Evolutionary conservation across 148 eudicot species (phyloP).

Genomic region (Rhododendron williamsianum): DNA sequence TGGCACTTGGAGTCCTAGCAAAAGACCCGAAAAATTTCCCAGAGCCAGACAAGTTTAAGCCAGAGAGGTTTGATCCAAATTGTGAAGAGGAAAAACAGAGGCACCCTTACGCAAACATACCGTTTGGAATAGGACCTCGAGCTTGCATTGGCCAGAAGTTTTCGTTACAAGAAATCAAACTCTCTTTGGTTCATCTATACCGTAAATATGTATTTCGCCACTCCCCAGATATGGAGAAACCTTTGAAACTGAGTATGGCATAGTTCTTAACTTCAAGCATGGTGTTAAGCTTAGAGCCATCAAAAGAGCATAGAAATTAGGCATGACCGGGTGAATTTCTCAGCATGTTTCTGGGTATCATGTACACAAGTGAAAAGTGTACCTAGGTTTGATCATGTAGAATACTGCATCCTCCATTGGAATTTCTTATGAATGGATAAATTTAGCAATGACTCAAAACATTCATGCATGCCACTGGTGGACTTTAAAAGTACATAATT

Average conservation of each 20-base stretch:
- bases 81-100: slow-evolving; percentile 74
- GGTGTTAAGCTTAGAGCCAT: slow-evolving; percentile 74
- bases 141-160: slow-evolving; percentile 91
- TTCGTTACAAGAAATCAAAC: slow-evolving; percentile 79
- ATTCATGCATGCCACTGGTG: too few relatives aligned
- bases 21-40: slow-evolving; percentile 83
- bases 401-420: background rate
- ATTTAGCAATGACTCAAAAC: background rate
- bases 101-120: slow-evolving; percentile 92
- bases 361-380: background rate
- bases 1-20: slow-evolving; percentile 86
- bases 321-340: background rate
- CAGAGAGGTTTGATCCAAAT: slow-evolving; percentile 77
- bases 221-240: slow-evolving; percentile 76
- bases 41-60: slow-evolving; percentile 75
- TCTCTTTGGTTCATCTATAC: slow-evolving; percentile 64
- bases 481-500: background rate
- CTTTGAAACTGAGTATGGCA: slow-evolving; percentile 73
- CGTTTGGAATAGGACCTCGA: slow-evolving; percentile 91
- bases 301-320: slow-evolving; percentile 25
- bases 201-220: slow-evolving; percentile 64
- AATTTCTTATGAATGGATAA: background rate
- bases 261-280: slow-evolving; percentile 70
- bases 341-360: background rate
- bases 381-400: background rate